A percentile compares a stretch with the other conserved stretches of the same genome.
Conservation (phyloP, 140 eudicot genomes). For the Bidens hawaiensis region DNA sequence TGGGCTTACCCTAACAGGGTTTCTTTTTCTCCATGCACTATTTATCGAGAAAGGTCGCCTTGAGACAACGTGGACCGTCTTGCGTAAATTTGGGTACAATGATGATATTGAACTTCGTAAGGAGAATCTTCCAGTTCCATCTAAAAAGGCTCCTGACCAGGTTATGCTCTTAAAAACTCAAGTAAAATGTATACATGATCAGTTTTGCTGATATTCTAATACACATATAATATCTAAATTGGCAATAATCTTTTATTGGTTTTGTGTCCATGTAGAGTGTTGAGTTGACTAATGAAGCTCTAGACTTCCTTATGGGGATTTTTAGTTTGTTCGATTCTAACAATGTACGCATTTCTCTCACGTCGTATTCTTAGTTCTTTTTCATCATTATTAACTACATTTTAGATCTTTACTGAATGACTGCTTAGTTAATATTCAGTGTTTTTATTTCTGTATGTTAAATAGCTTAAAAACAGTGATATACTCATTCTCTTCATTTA, state of each 20-base stretch:
- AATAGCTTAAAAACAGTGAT: not conserved
- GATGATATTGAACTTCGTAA: conserved; percentile 73
- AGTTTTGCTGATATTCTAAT: not conserved
- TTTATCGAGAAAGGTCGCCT: conserved; percentile 94
- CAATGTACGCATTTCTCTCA: conserved; percentile 43
- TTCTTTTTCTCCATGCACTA: conserved; percentile 87
- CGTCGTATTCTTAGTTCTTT: not conserved
- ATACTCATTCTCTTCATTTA: not conserved
- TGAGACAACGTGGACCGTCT: conserved; percentile 88
- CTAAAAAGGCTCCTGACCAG: conserved; percentile 85
- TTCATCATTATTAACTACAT: not conserved
- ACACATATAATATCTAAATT: not conserved
- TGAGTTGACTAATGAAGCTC: conserved; percentile 80
- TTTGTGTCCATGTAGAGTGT: conserved; percentile 58
- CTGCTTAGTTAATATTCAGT: conserved; percentile 6
- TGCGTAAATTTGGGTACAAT: conserved; percentile 87
- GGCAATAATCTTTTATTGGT: conserved; percentile 9
- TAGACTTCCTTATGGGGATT: conserved; percentile 78
- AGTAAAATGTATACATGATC: not conserved
- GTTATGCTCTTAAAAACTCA: conserved; percentile 31
- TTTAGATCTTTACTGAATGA: conserved; percentile 3
- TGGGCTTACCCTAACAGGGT: conserved; percentile 92
- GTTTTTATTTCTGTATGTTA: not conserved
- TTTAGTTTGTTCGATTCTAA: conserved; percentile 74
- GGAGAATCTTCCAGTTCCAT: conserved; percentile 61